A percentile compares a stretch with the other conserved stretches of the same genome.
phyloP scores from a whole-genome alignment of 2,329 filamentous ascomycete species.

The Fusarium sp. region DNA sequence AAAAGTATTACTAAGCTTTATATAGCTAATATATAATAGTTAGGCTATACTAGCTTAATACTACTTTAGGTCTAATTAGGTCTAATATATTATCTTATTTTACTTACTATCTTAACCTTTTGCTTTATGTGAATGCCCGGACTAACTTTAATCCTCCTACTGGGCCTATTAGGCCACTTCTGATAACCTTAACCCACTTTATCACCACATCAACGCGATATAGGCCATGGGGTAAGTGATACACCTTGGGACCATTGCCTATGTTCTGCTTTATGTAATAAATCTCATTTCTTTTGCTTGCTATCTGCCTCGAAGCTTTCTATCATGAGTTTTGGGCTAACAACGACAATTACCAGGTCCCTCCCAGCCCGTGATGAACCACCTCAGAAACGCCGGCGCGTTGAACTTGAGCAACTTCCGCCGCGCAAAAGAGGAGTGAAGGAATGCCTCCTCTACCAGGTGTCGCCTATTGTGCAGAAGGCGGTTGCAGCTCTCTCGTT shows the following conservation, averaged over 20 bases:
- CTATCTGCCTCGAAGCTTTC: slow-evolving; percentile 8
- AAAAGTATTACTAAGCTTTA: not conserved
- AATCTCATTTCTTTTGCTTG: slow-evolving; percentile 11
- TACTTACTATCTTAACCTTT: not conserved
- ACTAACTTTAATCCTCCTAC: slow-evolving; percentile 26
- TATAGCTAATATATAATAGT: not conserved
- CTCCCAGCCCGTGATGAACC: slow-evolving; percentile 44
- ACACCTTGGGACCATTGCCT: not conserved
- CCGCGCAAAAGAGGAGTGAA: slow-evolving; percentile 38
- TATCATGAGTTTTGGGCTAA: slow-evolving; percentile 49
- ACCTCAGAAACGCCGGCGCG: slow-evolving; percentile 51
- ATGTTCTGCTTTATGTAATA: slow-evolving; percentile 13
- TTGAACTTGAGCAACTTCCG: slow-evolving; percentile 38
- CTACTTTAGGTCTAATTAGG: not conserved
- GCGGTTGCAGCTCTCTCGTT: slow-evolving; percentile 46
- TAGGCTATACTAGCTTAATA: not conserved
- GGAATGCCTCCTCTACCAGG: slow-evolving; percentile 49
- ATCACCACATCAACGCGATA: slow-evolving; percentile 29
- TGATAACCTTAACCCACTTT: slow-evolving; percentile 18
- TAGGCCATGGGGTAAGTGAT: slow-evolving; percentile 44
- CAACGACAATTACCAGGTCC: slow-evolving; percentile 44
- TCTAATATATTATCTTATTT: not conserved
- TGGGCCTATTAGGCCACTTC: slow-evolving; percentile 13
- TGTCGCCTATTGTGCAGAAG: slow-evolving; percentile 52
- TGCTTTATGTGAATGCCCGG: not conserved